Conservation (phyloP, 2,329 filamentous ascomycete genomes). For the Diaporthe sp. region DNA sequence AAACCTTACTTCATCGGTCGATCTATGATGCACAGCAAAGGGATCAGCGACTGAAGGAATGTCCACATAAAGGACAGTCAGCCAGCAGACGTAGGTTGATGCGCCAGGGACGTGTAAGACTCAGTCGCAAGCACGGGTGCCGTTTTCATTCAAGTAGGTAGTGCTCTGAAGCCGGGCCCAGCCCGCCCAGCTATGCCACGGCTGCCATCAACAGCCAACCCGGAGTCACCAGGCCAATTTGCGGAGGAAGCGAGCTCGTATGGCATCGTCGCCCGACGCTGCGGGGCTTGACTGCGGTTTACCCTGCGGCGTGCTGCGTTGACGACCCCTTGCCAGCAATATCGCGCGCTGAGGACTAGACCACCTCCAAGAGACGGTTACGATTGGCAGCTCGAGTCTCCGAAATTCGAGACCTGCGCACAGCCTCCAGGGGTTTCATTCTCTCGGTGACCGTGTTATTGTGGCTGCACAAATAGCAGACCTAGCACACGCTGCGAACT, state of each 20-base stretch:
- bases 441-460: not conserved
- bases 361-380: not conserved
- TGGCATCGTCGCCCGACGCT: not conserved
- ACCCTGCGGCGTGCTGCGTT: not conserved
- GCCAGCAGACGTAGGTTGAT: not conserved
- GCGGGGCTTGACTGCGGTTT: not conserved
- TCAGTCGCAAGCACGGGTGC: not conserved
- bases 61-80: not conserved
- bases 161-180: not conserved
- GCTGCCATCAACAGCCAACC: no score
- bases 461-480: not conserved
- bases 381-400: constrained; percentile 14
- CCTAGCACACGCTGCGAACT: not conserved
- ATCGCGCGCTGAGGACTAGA: not conserved
- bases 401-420: constrained; percentile 17
- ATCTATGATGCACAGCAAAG: constrained; percentile 1
- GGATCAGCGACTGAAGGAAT: not conserved
- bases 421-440: constrained; percentile 22
- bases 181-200: not conserved
- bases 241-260: not conserved
- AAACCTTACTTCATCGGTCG: constrained; percentile 18
- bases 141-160: not conserved
- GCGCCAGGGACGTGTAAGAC: not conserved
- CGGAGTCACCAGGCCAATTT: not conserved
- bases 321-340: not conserved